Evolutionary conservation across 495 filamentous ascomycete genomes (phyloP), one percentile per base, ranked within the genome.

Genomic region (Xylaria cubensis): DNA sequence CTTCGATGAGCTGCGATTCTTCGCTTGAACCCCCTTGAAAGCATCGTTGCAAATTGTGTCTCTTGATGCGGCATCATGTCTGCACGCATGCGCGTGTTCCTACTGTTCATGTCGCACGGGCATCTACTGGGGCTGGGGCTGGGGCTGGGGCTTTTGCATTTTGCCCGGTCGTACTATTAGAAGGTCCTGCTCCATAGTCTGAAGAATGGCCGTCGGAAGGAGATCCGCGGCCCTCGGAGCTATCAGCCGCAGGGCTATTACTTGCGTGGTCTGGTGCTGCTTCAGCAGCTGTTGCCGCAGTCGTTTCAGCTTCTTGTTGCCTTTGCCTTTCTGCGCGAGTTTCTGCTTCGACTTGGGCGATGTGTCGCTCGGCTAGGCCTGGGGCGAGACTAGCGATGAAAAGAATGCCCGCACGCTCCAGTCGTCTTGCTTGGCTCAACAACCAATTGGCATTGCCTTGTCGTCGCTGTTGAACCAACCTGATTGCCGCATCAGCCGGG

Each of bases 311-410:
- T 65, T 82, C 83, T 62, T 86, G 79, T 58, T 80, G 81, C 71
- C 84, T 76, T 73, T 85, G 81, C 46, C 84, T 86, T 75, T 88
- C 82, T 58, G 85, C 85, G 36, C 84, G 86, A 74, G 90, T 90
- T 9, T 89, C 88, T 4, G 86, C 88, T 75, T 92, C 90, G 48
- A 90, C 85, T 46, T 89, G 90, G 71, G 87, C 86, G 58, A 97
- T 93, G 76, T 96, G 92, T 56, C 93, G 82, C 80, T 97, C 94
- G 0, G 94, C 93, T 17, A 97, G 85, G 9, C 94, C 94, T 0
- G 94, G 94, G 39, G 93, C 89, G 65, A 97, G 83, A 81, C 92
- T 96, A 7, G 94, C 93, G 46, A 97, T 79, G 75, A 97, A 95
- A 41, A 97, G 83, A 17, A 94, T 88, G n/a, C 92, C 78, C 17